Evolutionary conservation across 495 filamentous ascomycete genomes (phyloP), one percentile per base, ranked within the genome.

Genomic region (Alectoria sarmentosa): DNA sequence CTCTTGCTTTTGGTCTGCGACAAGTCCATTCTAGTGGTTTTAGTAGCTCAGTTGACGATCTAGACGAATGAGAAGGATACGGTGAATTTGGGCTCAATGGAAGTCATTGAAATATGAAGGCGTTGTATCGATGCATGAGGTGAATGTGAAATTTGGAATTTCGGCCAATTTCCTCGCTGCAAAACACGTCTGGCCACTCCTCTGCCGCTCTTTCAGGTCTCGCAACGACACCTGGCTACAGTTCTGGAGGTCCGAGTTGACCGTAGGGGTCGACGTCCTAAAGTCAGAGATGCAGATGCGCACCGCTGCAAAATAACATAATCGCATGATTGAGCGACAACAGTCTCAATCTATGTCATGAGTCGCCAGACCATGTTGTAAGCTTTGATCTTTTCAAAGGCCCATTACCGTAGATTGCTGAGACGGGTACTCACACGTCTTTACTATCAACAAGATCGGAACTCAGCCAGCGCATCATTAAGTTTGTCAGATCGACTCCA

Each of bases 1-100:
- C 59, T 13, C 28, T 61, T n/a, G 59, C 48, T 8, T 61, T 61
- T 23, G 59, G 59, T 34, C 21, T 61, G 39, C 59, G 23, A 15
- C 59, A 61, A 48, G 28, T 36, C 28, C 15, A 15, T n/a, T 36
- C 28, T 2, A 15, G 41, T 36, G 30, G 1, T 61, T 61, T 34
- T 17, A 13, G 30, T 37, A 21, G 11, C 10, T 46, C 38, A 17
- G 23, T 46, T 26, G 5, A 61, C n/a, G 32, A 1, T 36, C 30
- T n/a, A 2, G 41, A 26, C 1, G 17, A 48, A n/a, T 0, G 4
- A 17, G 0, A 21, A 23, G 4, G 28, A 46, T 42, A 46, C 5
- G 23, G n/a, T 32, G 14, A 17, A 17, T 3, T 17, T 26, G 23
- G 38, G 42, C 37, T 10, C 32, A 7, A 14, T 30, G 48, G 26